Evolutionary conservation across 345 rosid genomes (phyloP), one percentile per base, ranked within the genome.

Genomic region (Corymbia maculata): DNA sequence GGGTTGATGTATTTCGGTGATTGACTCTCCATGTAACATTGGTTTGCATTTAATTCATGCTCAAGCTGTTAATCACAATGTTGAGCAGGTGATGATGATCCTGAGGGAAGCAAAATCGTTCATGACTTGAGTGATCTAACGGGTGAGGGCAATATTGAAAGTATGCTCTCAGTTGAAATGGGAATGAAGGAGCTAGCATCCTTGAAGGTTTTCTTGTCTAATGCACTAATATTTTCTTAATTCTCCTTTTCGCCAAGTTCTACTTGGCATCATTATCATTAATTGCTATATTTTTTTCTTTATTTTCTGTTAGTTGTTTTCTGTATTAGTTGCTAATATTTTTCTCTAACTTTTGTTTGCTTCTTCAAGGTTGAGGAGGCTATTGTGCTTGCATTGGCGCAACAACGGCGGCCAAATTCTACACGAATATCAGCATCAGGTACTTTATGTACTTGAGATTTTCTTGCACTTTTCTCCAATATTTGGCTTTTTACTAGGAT

Each of bases 161-260:
- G 97, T 89, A 97, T 98, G 98, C 98, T 98, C 87, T 96, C 99
- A 9, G 98, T 98, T 91, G 99, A 98, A 95, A 97, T 97, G 99
- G 99, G 98, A 89, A 88, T 98, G 93, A 95, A 93, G 92, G 99
- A 98, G 92, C 94, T 98, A 88, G 95, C 95, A 80, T 96, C 98
- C 85, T 87, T 95, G 36, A 98, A 98, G 99, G 99, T 97, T 89
- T 90, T 80, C 51, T 79, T 44, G 24, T 28, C 64, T 64, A 66
- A 85, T 0, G 59, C 26, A 26, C 42, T 42, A 75, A 88, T 36
- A 47, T 45, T 7, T 24, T 45, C 79, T 49, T 88, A 28, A 32
- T 68, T 15, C 52, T 61, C 32, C 45, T 80, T 10, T 85, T 50
- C 11, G 42, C 26, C 47, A 28, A 49, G 19, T 53, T 80, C 30